Percentiles rank a stretch among this genome's conserved stretches.
These are phyloP conservation scores for Heliamphora exappendiculata DNA, from an alignment of 148 eudicot species.

Conservation along the genomic window DNA sequence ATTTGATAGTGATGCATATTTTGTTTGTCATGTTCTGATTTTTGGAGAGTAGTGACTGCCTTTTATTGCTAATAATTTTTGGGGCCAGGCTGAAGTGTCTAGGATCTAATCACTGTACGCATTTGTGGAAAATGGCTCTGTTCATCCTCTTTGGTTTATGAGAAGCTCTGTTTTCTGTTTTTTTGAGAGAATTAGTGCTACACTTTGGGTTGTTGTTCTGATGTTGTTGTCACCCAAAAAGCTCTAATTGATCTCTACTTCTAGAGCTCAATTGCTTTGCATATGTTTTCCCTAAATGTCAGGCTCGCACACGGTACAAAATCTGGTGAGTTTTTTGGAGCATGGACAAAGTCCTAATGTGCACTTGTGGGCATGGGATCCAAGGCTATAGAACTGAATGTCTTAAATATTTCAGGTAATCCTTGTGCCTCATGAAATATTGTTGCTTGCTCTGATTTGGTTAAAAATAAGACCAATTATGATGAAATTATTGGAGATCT, in stretches of 20 bases:
- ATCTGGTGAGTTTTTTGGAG: no score
- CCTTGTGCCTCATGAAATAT: no score
- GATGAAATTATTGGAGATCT: no score
- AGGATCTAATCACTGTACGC: background rate
- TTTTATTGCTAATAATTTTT: slow-evolving; percentile 12
- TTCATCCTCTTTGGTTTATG: background rate
- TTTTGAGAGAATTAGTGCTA: background rate
- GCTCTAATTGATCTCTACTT: background rate
- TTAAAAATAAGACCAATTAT: no score
- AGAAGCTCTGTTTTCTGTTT: background rate
- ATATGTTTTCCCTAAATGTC: background rate
- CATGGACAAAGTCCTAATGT: no score
- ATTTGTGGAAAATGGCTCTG: slow-evolving; percentile 7
- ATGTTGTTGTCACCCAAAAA: background rate
- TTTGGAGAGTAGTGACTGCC: background rate
- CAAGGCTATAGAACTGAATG: no score
- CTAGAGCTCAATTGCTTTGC: background rate
- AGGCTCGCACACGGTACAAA: no score
- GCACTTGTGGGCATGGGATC: no score
- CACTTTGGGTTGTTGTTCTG: no score
- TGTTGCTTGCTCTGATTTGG: no score
- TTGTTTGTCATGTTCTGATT: background rate
- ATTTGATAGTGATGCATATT: background rate
- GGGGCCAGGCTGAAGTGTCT: slow-evolving; percentile 3
- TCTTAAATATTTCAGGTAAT: no score